These are phyloP conservation scores for Tetrapyrgos nigripes DNA, from an alignment of 1,284 basidiomycete species.

Conservation along the genomic window DNA sequence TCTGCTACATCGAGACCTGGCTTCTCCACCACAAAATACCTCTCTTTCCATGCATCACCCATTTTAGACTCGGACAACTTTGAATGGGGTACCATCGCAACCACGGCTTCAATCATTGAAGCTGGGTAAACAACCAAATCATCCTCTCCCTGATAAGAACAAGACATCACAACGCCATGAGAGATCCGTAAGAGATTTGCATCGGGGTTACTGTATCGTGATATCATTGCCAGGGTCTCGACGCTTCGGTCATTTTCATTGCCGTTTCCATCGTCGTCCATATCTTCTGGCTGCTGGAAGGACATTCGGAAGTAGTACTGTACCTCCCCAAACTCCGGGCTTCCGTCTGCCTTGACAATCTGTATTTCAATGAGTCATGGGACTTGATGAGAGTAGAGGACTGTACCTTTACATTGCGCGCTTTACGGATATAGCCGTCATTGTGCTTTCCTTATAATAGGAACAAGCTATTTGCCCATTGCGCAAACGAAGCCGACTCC, in stretches of 20 bases:
- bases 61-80: neutral
- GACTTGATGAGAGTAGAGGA: conserved; percentile 1
- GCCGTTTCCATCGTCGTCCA: neutral
- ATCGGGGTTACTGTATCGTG: conserved; percentile 7
- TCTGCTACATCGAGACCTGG: conserved; percentile 15
- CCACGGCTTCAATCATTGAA: neutral
- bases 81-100: neutral
- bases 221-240: conserved; percentile 13
- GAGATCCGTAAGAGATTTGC: conserved; percentile 8
- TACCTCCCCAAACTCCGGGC: neutral
- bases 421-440: conserved; percentile 25
- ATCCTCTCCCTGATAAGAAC: neutral
- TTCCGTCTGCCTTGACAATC: neutral
- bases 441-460: conserved; percentile 35
- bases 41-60: neutral
- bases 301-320: neutral
- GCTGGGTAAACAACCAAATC: neutral
- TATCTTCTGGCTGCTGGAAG: neutral
- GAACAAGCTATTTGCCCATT: conserved; percentile 38
- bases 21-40: conserved; percentile 9
- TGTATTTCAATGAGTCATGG: neutral
- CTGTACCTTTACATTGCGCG: conserved; percentile 34
- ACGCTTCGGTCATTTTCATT: too few species aligned
- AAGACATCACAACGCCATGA: conserved; percentile 9
- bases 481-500: conserved; percentile 35